Evolutionary conservation across 2,329 filamentous ascomycete genomes (phyloP), one percentile per base, ranked within the genome.

Genomic region (Ilyonectria mors-panacis): DNA sequence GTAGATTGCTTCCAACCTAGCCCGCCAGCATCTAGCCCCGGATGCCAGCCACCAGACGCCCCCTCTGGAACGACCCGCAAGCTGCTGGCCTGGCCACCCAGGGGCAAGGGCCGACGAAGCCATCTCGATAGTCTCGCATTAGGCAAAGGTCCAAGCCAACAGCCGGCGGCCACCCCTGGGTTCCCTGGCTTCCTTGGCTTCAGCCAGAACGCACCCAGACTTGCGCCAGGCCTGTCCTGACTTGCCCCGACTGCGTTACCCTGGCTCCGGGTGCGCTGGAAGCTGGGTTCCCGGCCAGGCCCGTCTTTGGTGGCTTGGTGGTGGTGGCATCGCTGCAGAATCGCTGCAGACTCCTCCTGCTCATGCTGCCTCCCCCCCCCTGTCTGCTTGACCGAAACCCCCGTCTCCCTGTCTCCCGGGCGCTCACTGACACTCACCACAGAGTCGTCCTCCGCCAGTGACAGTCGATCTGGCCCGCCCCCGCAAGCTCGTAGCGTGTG

Each of bases 121-220:
- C 68, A 70, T 71, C 66, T 71, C 68, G 73, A 75, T 76, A 74
- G 73, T 74, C 60, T 69, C 63, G 69, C 69, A 62, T 73, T 69
- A 71, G 65, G 51, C 59, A 66, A 45, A 69, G 63, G 67, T 53
- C 69, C 58, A 68, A 68, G 67, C 54, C 55, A 42, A 42, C 64
- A 45, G 45, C 58, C 54, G 61, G 45, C 51, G 42, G 30, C 50
- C 51, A 54, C 21, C 15, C 30, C 37, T 30, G 51, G 23, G 7
- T 21, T 21, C 51, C 37, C 51, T 13, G 19, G 39, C 39, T n/a
- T 8, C 17, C 39, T 42, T 17, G 39, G 39, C 5, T n/a, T 42
- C 39, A 42, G 39, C 39, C 15, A 15, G 37, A 17, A n/a, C 15
- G 28, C 37, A 4, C 50, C 28, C 30, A 19, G n/a, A n/a, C 4